Conservation (phyloP, 345 rosid genomes). For the Rhodamnia rubescens region DNA sequence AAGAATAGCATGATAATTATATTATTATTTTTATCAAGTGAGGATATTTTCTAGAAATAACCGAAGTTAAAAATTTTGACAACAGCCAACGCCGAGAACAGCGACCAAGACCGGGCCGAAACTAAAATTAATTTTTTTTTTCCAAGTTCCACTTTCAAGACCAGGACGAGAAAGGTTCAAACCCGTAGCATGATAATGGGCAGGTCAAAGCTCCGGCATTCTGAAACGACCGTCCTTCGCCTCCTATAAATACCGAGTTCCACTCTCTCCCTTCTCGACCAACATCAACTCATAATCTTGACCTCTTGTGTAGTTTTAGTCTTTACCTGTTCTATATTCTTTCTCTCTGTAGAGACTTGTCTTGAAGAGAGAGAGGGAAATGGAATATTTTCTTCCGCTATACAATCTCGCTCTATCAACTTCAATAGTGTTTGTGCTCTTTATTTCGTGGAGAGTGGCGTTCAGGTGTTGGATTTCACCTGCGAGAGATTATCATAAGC, state of each 20-base stretch:
- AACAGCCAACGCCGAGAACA: neutral
- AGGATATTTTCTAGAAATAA: neutral
- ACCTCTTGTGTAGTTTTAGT: neutral
- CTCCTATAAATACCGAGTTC: slow-evolving; percentile 28
- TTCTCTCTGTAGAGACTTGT: neutral
- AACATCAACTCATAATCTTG: neutral
- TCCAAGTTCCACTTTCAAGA: neutral
- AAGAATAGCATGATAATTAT: neutral
- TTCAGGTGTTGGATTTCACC: slow-evolving; percentile 63
- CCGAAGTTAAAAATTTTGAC: neutral
- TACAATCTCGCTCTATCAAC: neutral
- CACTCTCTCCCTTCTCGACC: neutral
- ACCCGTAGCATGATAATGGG: neutral
- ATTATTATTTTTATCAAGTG: neutral
- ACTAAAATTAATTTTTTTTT: neutral
- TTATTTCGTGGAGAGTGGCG: slow-evolving; percentile 22
- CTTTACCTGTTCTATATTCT: neutral
- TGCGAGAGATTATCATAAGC: slow-evolving; percentile 29
- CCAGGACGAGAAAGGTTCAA: neutral
- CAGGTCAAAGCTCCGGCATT: slow-evolving; percentile 12
- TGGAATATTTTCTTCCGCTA: slow-evolving; percentile 9
- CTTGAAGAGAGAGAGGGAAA: neutral
- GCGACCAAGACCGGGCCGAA: neutral
- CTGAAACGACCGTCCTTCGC: neutral
- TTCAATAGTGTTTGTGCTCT: slow-evolving; percentile 10